These are phyloP conservation scores for Mikania micrantha DNA, from an alignment of 129 eudicot species.

Conservation along the genomic window DNA sequence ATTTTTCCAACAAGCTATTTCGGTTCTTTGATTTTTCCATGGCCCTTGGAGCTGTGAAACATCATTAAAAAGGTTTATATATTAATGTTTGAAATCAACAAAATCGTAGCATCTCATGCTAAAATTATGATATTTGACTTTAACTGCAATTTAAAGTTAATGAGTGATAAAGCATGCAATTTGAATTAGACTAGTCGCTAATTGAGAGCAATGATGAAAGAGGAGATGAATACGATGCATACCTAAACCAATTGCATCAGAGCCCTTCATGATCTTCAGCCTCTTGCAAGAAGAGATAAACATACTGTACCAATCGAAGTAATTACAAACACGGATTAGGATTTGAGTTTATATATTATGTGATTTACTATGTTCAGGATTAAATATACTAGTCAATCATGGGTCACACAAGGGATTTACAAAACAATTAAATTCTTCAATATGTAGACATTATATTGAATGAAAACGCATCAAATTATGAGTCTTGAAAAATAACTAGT, in stretches of 20 bases:
- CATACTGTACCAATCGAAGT: constrained; percentile 51
- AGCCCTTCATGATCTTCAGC: constrained; percentile 90
- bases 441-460: not conserved
- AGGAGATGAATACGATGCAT: constrained; percentile 12
- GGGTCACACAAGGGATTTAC: not conserved
- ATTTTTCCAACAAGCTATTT: constrained; percentile 24
- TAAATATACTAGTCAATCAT: not conserved
- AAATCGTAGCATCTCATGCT: no score
- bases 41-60: constrained; percentile 71
- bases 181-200: not conserved
- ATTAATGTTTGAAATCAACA: no score
- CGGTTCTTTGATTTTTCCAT: constrained; percentile 75
- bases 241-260: constrained; percentile 97
- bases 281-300: constrained; percentile 77
- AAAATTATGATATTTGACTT: not conserved
- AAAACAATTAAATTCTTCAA: no score
- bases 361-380: not conserved
- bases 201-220: not conserved
- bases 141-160: not conserved
- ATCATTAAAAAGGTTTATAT: not conserved
- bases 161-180: no score
- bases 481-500: not conserved
- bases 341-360: not conserved
- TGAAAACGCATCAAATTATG: not conserved
- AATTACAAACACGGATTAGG: not conserved